Evolutionary conservation across 75 land plant genomes (phyloP), one percentile per base, ranked within the genome.

Genomic region (Azolla pinnata): DNA sequence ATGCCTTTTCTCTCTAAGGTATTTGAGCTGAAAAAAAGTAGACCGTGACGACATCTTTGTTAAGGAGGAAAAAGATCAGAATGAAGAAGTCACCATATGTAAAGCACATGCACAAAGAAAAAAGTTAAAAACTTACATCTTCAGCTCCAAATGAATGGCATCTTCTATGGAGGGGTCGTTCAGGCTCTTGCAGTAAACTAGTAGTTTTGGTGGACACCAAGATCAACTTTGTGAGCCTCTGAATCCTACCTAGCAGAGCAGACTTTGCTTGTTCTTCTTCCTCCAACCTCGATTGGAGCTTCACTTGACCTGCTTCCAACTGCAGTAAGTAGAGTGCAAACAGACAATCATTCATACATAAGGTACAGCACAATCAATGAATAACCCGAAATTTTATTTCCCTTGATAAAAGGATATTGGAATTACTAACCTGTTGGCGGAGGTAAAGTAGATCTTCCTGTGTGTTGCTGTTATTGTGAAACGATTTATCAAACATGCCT

Each of bases 371-470:
- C n/a, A n/a, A n/a, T n/a, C n/a, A n/a, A n/a, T n/a, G n/a, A n/a
- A n/a, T n/a, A n/a, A n/a, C n/a, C n/a, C n/a, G n/a, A n/a, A n/a
- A n/a, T 38, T 8, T 38, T 38, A 7, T 38, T 38, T 38, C 7
- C 42, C 7, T 38, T 4, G 14, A 23, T 18, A 46, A 63, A 21
- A 2, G 23, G 23, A 23, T 31, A 30, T 12, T 4, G 25, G 14
- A n/a, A 24, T 9, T 27, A 32, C 5, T 8, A 33, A 91, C 96
- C 97, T 92, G 86, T n/a, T 80, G 86, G 48, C 84, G 87, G 47
- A 92, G 57, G 50, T 67, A 80, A 18, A 88, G 63, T 54, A 92
- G 72, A 59, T 92, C 97, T 46, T 91, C 95, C 26, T 85, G 85
- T n/a, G 42, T 68, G n/a, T n/a, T n/a, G 17, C 73, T 59, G 33